Conservation (phyloP, 2,329 filamentous ascomycete species). For the Sporothrix schenckii region DNA sequence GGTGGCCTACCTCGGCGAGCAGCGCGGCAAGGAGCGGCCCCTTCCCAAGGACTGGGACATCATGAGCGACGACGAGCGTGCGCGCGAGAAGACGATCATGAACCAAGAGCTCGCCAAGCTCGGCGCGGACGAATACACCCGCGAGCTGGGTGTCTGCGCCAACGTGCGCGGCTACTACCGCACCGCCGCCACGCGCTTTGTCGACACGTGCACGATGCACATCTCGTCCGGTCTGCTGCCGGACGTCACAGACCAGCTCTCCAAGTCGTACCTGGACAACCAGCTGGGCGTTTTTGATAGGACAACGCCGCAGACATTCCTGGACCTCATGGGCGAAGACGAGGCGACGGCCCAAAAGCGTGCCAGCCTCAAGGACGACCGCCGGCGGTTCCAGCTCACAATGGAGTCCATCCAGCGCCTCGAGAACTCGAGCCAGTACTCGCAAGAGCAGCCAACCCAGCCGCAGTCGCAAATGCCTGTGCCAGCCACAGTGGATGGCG, state of each 20-base stretch:
- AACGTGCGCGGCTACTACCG: slow-evolving; percentile 71
- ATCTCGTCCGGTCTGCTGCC: slow-evolving; percentile 56
- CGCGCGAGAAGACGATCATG: slow-evolving; percentile 50
- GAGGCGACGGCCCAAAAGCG: slow-evolving; percentile 41
- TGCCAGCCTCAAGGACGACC: slow-evolving; percentile 42
- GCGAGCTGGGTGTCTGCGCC: slow-evolving; percentile 64
- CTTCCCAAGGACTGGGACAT: slow-evolving; percentile 48
- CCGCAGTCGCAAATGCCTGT: neutral
- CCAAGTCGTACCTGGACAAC: slow-evolving; percentile 50
- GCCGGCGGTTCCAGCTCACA: slow-evolving; percentile 43
- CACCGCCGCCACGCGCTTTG: slow-evolving; percentile 65
- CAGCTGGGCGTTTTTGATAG: slow-evolving; percentile 48
- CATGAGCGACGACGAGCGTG: slow-evolving; percentile 54
- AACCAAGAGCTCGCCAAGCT: slow-evolving; percentile 52
- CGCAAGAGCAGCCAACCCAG: slow-evolving; percentile 6
- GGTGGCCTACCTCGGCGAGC: slow-evolving; percentile 46
- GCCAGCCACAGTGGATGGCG: neutral
- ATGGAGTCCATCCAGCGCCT: slow-evolving; percentile 45
- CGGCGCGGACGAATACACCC: slow-evolving; percentile 59
- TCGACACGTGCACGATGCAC: slow-evolving; percentile 57
- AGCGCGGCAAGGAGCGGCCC: slow-evolving; percentile 38
- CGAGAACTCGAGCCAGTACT: slow-evolving; percentile 35
- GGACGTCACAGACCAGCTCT: slow-evolving; percentile 44
- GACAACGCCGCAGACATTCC: slow-evolving; percentile 38
- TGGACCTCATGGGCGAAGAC: slow-evolving; percentile 47